A percentile compares a stretch with the other conserved stretches of the same genome.
These are phyloP conservation scores for Rhytidiadelphus loreus DNA, from an alignment of 225 moss, liverwort and hornwort genomes.

Conservation along the genomic window DNA sequence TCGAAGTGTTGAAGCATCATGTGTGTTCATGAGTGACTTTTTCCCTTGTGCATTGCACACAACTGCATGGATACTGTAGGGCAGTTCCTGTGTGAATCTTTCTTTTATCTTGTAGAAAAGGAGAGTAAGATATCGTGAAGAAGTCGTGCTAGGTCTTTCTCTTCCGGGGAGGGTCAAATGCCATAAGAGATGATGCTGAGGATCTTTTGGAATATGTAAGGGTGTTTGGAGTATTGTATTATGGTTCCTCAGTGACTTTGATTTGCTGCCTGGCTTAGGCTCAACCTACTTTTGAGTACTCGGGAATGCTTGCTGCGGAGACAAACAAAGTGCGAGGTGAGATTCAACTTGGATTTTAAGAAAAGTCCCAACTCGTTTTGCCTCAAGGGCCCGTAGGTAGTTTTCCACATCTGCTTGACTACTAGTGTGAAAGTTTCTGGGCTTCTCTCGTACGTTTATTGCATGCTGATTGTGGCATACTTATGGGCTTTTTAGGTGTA, in stretches of 20 bases:
- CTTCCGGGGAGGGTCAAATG: not conserved
- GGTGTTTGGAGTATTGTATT: not conserved
- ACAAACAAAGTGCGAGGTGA: constrained; percentile 99
- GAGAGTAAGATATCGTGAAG: not conserved
- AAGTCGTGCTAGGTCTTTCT: not conserved
- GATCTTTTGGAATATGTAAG: not conserved
- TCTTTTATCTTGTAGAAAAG: not conserved
- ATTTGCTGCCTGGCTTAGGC: constrained; percentile 40
- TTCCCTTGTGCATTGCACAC: not conserved
- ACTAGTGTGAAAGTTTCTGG: not conserved
- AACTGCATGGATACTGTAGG: not conserved
- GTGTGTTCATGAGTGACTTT: not conserved
- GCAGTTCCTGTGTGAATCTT: not conserved
- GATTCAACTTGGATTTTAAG: not conserved
- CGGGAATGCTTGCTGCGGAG: constrained; percentile 98
- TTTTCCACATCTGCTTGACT: not conserved
- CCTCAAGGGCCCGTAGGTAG: not conserved
- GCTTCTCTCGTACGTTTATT: not conserved
- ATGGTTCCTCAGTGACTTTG: not conserved
- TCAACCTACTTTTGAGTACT: constrained; percentile 95
- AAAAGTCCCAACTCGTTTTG: not conserved
- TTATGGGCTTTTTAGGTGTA: constrained; percentile 49
- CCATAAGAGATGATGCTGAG: not conserved
- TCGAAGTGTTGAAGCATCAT: not conserved
- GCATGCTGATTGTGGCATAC: constrained; percentile 2